A percentile compares a stretch with the other conserved stretches of the same genome.
phyloP scores from a whole-genome alignment of 1,284 basidiomycete genomes.

The Ganoderma multipileum region DNA sequence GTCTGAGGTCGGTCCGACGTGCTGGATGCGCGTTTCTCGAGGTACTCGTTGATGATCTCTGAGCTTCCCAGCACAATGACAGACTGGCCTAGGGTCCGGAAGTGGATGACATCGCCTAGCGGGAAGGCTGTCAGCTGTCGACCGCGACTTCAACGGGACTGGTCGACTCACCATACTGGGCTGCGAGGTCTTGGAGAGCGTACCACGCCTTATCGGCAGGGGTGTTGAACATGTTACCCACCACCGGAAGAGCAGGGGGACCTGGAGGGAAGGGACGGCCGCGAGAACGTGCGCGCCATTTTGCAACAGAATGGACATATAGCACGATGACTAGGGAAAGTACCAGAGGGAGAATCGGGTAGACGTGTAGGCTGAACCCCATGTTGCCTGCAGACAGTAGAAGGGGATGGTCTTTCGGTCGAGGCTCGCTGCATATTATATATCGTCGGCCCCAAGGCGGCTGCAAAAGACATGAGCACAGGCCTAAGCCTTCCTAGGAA shows the following conservation, averaged over 20 bases:
- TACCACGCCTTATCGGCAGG: constrained; percentile 15
- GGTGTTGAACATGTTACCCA: constrained; percentile 19
- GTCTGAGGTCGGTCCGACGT: constrained; percentile 12
- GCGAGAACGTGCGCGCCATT: constrained; percentile 2
- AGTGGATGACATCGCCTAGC: constrained; percentile 10
- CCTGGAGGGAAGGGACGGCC: constrained; percentile 18
- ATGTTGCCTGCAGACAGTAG: neutral
- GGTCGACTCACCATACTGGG: constrained; percentile 10
- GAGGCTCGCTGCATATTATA: neutral
- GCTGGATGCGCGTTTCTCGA: constrained; percentile 17
- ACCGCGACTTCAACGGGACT: neutral
- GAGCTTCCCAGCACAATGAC: constrained; percentile 9
- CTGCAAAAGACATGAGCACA: neutral
- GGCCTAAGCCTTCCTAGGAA: neutral
- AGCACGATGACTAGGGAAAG: neutral
- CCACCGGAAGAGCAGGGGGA: constrained; percentile 13
- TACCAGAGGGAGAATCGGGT: neutral
- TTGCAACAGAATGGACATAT: neutral
- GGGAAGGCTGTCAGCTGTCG: neutral
- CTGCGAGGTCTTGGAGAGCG: constrained; percentile 3
- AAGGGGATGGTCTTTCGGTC: neutral
- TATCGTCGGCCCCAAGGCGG: neutral
- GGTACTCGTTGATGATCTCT: constrained; percentile 6
- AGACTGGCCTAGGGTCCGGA: constrained; percentile 8
- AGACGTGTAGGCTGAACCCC: neutral